phyloP scores from a whole-genome alignment of 495 filamentous ascomycete species.

The Penicillium turbatum region DNA sequence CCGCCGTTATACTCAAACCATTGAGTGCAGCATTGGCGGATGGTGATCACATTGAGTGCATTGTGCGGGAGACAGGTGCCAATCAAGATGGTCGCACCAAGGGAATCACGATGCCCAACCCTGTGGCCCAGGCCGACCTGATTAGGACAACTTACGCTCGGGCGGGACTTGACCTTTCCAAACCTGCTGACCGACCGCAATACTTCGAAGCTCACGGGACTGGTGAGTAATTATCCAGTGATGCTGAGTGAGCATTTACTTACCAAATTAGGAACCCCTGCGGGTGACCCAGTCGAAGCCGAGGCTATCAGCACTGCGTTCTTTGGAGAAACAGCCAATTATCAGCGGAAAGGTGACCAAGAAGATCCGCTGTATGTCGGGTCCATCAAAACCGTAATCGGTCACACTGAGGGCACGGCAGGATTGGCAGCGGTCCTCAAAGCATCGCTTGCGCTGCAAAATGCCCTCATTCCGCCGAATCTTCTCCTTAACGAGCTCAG shows the following conservation, averaged over 20 bases:
- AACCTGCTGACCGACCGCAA: conserved; percentile 26
- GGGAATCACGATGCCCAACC: conserved; percentile 38
- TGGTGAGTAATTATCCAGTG: conserved; percentile 3
- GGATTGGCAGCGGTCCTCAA: conserved; percentile 50
- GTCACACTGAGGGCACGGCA: conserved; percentile 54
- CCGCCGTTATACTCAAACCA: conserved; percentile 36
- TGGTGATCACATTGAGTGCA: conserved; percentile 34
- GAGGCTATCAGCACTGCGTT: conserved; percentile 30
- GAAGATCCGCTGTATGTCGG: conserved; percentile 44
- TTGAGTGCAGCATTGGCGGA: conserved; percentile 31
- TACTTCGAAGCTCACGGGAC: conserved; percentile 43
- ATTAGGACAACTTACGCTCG: conserved; percentile 31
- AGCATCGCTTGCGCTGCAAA: conserved; percentile 40
- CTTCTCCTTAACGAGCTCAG: conserved; percentile 50
- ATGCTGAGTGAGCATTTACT: background rate
- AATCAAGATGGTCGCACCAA: conserved; percentile 38
- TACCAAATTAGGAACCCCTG: conserved; percentile 27
- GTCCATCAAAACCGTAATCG: conserved; percentile 49
- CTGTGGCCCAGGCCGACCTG: conserved; percentile 26
- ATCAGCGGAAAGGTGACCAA: conserved; percentile 25
- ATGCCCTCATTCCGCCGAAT: conserved; percentile 54
- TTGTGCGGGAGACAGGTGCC: conserved; percentile 34
- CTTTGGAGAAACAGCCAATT: conserved; percentile 30
- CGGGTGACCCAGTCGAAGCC: conserved; percentile 42
- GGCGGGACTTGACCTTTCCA: conserved; percentile 34